phyloP scores from a whole-genome alignment of 768 basidiomycete genomes.

The Russula sp. region DNA sequence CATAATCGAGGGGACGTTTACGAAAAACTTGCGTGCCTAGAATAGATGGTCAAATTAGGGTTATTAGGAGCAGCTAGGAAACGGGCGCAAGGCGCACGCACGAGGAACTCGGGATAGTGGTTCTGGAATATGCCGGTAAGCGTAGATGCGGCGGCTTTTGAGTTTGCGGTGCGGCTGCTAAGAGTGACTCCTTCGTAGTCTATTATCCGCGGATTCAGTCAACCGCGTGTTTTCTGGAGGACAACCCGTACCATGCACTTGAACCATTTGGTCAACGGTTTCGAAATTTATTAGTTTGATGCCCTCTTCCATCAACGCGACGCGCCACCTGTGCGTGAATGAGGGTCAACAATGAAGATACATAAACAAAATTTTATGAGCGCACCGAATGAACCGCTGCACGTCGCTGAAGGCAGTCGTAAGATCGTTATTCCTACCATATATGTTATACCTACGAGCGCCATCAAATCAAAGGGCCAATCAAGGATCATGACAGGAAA shows the following conservation, averaged over 20 bases:
- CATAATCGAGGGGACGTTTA: slow-evolving; percentile 70
- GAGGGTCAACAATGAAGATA: not conserved
- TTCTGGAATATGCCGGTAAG: slow-evolving; percentile 66
- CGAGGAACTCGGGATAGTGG: slow-evolving; percentile 77
- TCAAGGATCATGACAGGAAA: not conserved
- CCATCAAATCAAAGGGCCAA: not conserved
- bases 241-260: slow-evolving; percentile 19
- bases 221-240: too few relatives aligned
- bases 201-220: slow-evolving; percentile 23
- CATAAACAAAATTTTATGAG: not conserved
- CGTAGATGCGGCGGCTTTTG: slow-evolving; percentile 70
- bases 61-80: not conserved
- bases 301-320: slow-evolving; percentile 67
- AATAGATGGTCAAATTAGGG: not conserved
- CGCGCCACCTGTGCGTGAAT: slow-evolving; percentile 53
- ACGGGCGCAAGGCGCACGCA: slow-evolving; percentile 27
- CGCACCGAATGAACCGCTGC: slow-evolving; percentile 64
- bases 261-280: slow-evolving; percentile 37
- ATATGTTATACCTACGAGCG: slow-evolving; percentile 60
- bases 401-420: slow-evolving; percentile 72
- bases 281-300: slow-evolving; percentile 60
- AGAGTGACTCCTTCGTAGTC: slow-evolving; percentile 72
- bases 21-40: slow-evolving; percentile 70
- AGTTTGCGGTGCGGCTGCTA: slow-evolving; percentile 59
- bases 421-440: slow-evolving; percentile 60